Conservation (phyloP, 768 basidiomycete species). For the Tubosaeta sp. region DNA sequence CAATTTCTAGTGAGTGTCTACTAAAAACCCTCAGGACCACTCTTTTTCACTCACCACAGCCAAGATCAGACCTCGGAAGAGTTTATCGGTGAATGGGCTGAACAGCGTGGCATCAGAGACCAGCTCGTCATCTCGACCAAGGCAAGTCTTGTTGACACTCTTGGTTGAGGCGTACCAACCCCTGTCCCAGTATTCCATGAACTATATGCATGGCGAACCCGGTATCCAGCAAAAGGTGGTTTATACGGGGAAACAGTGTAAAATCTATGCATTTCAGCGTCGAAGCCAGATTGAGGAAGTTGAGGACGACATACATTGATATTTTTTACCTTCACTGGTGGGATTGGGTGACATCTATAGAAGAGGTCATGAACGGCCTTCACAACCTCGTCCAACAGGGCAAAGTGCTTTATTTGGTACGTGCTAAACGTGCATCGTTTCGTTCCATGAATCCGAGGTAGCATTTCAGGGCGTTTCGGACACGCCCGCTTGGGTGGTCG, state of each 20-base stretch:
- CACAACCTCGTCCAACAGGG: constrained; percentile 35
- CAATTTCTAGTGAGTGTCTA: constrained; percentile 40
- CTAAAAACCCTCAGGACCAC: too few species aligned
- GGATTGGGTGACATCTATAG: constrained; percentile 36
- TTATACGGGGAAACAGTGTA: constrained; percentile 45
- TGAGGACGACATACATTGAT: constrained; percentile 22
- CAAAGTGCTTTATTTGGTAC: constrained; percentile 36
- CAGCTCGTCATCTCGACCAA: constrained; percentile 47
- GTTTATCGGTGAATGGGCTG: constrained; percentile 51
- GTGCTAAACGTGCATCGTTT: not conserved
- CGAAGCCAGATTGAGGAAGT: constrained; percentile 21
- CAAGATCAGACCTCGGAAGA: constrained; percentile 55
- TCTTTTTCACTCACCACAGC: constrained; percentile 20
- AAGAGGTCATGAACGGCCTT: constrained; percentile 39
- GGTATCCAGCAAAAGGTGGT: constrained; percentile 31
- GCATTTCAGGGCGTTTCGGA: constrained; percentile 26
- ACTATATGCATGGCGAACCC: constrained; percentile 14
- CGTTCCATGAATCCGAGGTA: constrained; percentile 8
- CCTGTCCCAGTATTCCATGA: constrained; percentile 17
- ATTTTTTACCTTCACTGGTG: constrained; percentile 30
- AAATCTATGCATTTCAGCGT: constrained; percentile 43
- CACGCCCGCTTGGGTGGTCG: constrained; percentile 38
- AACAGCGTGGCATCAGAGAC: constrained; percentile 38
- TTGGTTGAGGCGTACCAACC: too few species aligned
- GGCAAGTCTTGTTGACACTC: constrained; percentile 20